Percentiles rank a stretch among this genome's conserved stretches.
phyloP scores from a whole-genome alignment of 1,284 basidiomycete genomes.

The Tilletiaria anomala region DNA sequence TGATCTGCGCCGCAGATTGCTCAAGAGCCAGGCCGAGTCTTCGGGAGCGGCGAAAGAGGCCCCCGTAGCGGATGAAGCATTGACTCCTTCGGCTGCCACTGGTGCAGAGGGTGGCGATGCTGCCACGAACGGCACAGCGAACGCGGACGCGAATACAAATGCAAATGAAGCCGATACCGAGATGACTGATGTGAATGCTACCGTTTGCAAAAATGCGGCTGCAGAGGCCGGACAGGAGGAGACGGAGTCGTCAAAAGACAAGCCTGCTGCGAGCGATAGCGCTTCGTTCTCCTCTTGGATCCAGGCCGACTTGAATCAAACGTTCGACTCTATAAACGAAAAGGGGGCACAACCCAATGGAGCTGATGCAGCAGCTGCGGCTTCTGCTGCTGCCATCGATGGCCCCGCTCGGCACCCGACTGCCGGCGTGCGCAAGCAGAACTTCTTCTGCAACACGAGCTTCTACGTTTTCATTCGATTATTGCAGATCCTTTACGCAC shows the following conservation, averaged over 20 bases:
- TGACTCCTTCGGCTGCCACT: neutral
- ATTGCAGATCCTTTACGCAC: constrained; percentile 64
- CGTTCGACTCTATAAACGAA: constrained; percentile 20
- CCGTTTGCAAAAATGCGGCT: constrained; percentile 21
- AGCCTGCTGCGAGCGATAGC: too few species aligned
- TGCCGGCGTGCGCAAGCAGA: constrained; percentile 35
- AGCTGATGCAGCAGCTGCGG: constrained; percentile 16
- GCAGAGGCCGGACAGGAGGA: too few species aligned
- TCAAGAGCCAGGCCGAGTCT: constrained; percentile 20
- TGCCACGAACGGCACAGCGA: constrained; percentile 11
- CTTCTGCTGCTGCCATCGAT: neutral
- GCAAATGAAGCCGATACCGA: neutral
- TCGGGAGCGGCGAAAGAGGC: constrained; percentile 1
- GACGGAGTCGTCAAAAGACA: too few species aligned
- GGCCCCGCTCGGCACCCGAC: neutral
- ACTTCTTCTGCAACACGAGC: constrained; percentile 81
- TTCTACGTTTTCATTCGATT: constrained; percentile 80
- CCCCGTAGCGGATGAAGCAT: neutral
- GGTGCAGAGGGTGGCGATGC: constrained; percentile 7
- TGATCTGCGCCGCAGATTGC: constrained; percentile 20
- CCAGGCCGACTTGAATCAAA: constrained; percentile 38
- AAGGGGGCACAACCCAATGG: constrained; percentile 5
- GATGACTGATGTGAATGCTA: constrained; percentile 7
- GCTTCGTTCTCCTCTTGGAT: constrained; percentile 47
- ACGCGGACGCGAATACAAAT: constrained; percentile 4